Conservation (phyloP, 176 grass and related monocot genomes). For the Phoenix roebelenii region DNA sequence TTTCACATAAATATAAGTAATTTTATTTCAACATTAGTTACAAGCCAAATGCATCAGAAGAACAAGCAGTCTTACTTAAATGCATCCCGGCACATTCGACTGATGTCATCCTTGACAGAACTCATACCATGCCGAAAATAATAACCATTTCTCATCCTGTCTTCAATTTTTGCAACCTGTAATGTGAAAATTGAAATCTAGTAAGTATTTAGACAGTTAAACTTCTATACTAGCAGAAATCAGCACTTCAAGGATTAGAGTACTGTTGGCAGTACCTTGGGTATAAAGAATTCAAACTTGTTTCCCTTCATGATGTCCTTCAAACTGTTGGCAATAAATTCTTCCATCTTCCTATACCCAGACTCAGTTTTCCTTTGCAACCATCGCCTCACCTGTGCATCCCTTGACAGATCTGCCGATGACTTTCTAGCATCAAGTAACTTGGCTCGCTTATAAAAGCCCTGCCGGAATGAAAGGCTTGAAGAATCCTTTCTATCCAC, state of each 20-base stretch:
- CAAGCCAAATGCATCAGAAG: background rate
- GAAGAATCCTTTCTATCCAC: slow-evolving; percentile 31
- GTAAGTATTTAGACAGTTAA: no score
- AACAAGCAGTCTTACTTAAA: slow-evolving; percentile 49
- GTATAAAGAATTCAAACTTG: slow-evolving; percentile 76
- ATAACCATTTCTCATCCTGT: slow-evolving; percentile 82
- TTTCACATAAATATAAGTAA: no score
- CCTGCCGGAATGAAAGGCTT: slow-evolving; percentile 69
- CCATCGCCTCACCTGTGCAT: slow-evolving; percentile 94
- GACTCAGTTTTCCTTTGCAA: slow-evolving; percentile 82
- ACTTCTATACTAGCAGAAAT: no score
- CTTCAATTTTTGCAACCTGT: slow-evolving; percentile 95
- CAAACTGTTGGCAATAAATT: slow-evolving; percentile 62
- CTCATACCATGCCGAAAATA: slow-evolving; percentile 82
- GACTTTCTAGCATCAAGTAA: slow-evolving; percentile 92
- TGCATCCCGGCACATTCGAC: slow-evolving; percentile 91
- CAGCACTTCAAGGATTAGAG: background rate
- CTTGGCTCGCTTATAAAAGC: slow-evolving; percentile 93
- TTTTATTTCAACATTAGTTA: no score
- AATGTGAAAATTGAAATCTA: background rate
- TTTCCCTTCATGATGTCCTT: slow-evolving; percentile 88
- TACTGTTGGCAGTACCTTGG: slow-evolving; percentile 47
- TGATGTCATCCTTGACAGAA: slow-evolving; percentile 83
- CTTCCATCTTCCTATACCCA: slow-evolving; percentile 73
- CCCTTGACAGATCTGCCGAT: slow-evolving; percentile 75